Evolutionary conservation across 2,329 filamentous ascomycete species (phyloP), one percentile per base, ranked within the genome.

Genomic region (Trichoderma atrobrunneum): DNA sequence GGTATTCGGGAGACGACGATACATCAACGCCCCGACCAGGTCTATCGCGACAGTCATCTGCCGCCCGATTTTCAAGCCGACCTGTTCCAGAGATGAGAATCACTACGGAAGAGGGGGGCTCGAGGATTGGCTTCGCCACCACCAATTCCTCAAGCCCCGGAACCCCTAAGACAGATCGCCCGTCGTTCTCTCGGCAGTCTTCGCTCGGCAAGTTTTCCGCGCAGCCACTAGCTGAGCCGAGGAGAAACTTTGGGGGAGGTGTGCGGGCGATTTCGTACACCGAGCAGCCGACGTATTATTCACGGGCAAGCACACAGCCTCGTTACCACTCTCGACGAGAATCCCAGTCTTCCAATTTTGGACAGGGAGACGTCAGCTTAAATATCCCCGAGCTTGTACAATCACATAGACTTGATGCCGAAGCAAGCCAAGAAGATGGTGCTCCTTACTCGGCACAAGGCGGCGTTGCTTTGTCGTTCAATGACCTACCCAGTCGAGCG

Each of bases 401-500:
- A 14, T 82, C 82, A 5, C 84, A 86, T 73, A 81, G 68, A 61
- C 69, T 72, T 24, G 76, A 75, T 60, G 63, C 63, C 1, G 72
- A 16, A 71, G 76, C 74, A 5, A 76, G 77, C 16, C 78, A 78
- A 36, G 77, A 75, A 54, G 77, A 80, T 7, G 78, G 74, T 7
- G 82, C 83, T 6, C 80, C 83, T 18, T 88, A 87, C 77, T 87
- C 88, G 3, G 88, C 88, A 26, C 89, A 90, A 67, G 86, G 88
- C 3, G 81, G 88, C 3, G 81, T 93, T 4, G 88, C 93, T 0
- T 84, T 97, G 2, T 93, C 90, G 2, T 97, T 97, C 84, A 97
- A 97, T 76, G 93, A 97, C 77, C 84, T 97, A 5, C 93, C 94
- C 0, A 93, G 92, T 76, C 89, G 93, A 18, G 93, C 93, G 2